Evolutionary conservation across 441 rosid genomes (phyloP).

Genomic region (Macaranga tanarius): DNA sequence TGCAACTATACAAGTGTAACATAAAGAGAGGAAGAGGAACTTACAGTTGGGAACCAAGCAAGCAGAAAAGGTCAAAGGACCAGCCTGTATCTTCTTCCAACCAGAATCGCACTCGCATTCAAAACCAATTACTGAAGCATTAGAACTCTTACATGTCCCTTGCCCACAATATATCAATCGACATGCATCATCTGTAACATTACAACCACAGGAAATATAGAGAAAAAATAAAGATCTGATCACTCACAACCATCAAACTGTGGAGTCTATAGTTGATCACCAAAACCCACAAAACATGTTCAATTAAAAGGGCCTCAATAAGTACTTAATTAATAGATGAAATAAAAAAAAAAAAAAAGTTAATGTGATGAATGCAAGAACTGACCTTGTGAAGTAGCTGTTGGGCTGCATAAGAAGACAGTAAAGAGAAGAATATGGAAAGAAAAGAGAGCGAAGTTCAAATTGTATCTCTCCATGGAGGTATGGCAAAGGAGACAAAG

Average conservation of each 20-base stretch:
- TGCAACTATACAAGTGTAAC: neutral
- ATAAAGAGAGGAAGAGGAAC: constrained; percentile 10
- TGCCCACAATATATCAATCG: constrained; percentile 29
- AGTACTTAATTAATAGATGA: too few species aligned
- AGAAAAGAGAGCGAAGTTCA: constrained; percentile 14
- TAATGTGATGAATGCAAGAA: neutral
- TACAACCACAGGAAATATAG: too few species aligned
- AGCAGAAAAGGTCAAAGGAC: constrained; percentile 29
- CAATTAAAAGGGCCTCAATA: neutral
- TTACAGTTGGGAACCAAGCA: constrained; percentile 53
- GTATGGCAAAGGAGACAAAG: neutral
- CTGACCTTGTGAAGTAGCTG: constrained; percentile 23
- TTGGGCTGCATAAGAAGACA: constrained; percentile 23
- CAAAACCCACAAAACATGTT: neutral
- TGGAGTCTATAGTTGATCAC: neutral
- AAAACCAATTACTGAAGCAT: constrained; percentile 14
- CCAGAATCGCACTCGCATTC: constrained; percentile 48
- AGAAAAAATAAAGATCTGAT: too few species aligned
- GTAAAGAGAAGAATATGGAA: constrained; percentile 26
- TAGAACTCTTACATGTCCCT: constrained; percentile 38
- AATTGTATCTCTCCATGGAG: constrained; percentile 22
- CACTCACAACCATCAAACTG: too few species aligned
- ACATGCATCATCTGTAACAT: constrained; percentile 19
- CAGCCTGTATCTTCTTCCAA: constrained; percentile 43
- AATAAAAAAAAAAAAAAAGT: neutral